Base-by-base conservation (phyloP, 2,329 filamentous ascomycete genomes). In the Cadophora luteo-olivacea region DNA sequence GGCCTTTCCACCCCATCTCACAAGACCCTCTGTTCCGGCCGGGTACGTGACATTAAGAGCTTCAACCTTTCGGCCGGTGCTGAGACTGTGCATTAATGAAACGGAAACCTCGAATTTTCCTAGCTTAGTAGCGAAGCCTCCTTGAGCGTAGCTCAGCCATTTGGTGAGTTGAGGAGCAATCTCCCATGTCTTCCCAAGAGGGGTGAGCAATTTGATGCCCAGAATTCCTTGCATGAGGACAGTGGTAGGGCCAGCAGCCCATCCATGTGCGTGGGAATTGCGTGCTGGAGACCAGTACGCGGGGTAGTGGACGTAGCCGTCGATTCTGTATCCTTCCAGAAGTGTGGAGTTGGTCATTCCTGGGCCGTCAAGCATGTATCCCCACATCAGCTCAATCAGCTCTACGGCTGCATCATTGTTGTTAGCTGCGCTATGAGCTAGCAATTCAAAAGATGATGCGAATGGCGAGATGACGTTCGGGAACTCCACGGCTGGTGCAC, bases 301-400 rank as follows among this genome's bases (percentile, higher is more conserved):
- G 3, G 73, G 79, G 66, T 82, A 82, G 49, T 79, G 77, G 2
- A 81, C 64, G 19, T 75, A 76, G 0, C 80, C 80, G 67, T 81
- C 80, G n/a, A 75, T 75, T 2, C 75, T 72, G 57, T 80, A 77
- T 5, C 80, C 80, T 64, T 82, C 80, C 0, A 78, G 72, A 1
- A 81, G 70, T 1, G 80, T 81, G 4, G 72, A 75, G 7, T 78
- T 79, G 4, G 80, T 81, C 75, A 80, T 79, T 14, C 81, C 71
- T 76, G 76, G 60, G 63, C 74, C 52, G 70, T 84, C 80, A 5
- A 87, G 81, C 84, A 87, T 87, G 72, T 85, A 87, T 0, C 82
- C 84, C 84, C 85, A 87, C 74, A 84, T 80, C 2, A 82, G 69
- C 7, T 81, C 75, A 69, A 84, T 83, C 4, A 85, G 75, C 2